These are phyloP conservation scores for Calonectria hawksworthii DNA, from an alignment of 2,329 filamentous ascomycete species.

Conservation along the genomic window DNA sequence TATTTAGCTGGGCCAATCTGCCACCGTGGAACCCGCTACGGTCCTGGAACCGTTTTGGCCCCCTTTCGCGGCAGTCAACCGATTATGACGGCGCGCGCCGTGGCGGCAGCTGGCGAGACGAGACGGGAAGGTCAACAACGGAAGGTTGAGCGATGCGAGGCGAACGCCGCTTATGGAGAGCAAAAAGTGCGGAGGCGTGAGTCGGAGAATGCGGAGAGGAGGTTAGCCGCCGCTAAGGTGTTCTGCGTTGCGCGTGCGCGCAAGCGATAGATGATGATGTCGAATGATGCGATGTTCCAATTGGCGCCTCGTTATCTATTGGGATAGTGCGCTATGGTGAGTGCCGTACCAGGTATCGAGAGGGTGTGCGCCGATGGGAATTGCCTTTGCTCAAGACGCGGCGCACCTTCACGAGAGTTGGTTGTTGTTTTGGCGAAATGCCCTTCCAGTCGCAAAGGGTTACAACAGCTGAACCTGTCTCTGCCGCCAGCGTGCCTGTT, in stretches of 20 bases:
- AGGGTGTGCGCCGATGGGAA: neutral
- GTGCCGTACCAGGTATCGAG: neutral
- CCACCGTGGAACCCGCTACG: slow-evolving; percentile 23
- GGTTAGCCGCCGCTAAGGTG: slow-evolving; percentile 14
- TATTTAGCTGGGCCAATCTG: slow-evolving; percentile 14
- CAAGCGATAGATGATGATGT: slow-evolving; percentile 6
- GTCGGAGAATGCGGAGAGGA: slow-evolving; percentile 18
- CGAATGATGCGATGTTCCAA: slow-evolving; percentile 9
- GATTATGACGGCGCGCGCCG: slow-evolving; percentile 8
- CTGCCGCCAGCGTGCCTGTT: neutral
- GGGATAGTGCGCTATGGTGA: neutral
- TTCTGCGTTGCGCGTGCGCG: slow-evolving; percentile 8
- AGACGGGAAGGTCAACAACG: slow-evolving; percentile 22
- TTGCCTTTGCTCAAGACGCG: neutral
- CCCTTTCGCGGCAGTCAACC: slow-evolving; percentile 10
- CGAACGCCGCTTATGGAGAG: slow-evolving; percentile 16
- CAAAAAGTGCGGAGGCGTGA: slow-evolving; percentile 20
- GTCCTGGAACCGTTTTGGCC: slow-evolving; percentile 15
- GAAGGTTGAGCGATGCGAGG: slow-evolving; percentile 16
- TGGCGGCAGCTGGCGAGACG: slow-evolving; percentile 24
- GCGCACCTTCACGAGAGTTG: neutral
- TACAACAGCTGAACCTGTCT: slow-evolving; percentile 15
- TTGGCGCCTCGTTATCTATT: neutral
- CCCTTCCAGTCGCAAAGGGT: slow-evolving; percentile 5
- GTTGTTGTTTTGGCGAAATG: slow-evolving; percentile 30